Evolutionary conservation across 306 rosid genomes (phyloP), one percentile per base, ranked within the genome.

Genomic region (Corylus heterophylla): DNA sequence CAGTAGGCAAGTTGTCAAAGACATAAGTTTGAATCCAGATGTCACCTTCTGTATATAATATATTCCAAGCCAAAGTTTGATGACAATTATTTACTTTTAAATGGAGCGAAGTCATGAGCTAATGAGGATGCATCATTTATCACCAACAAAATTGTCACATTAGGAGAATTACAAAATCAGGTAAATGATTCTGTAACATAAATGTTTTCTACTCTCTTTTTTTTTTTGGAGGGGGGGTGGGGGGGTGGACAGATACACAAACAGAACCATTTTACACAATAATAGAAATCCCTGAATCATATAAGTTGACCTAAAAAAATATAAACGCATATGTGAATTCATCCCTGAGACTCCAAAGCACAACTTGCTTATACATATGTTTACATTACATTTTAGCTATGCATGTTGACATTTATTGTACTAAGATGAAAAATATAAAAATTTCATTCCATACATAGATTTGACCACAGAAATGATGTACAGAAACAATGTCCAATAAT

Each of bases 31-130:
- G 6, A 63, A 63, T 31, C 44, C 17, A 31, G n/a, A 0, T 6
- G 5, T 29, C 17, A 7, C 11, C 29, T 31, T 12, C 69, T 31
- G 45, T 63, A 31, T 18, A 31, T 6, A 13, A 63, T 63, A 12
- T 63, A 62, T 54, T 71, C 75, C 81, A 75, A 78, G 74, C 72
- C 47, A 63, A 8, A 63, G 42, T 63, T 35, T 35, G 45, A 63
- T 17, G 6, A 8, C 29, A 12, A 31, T 3, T 13, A 42, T 29
- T 16, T 6, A 35, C 31, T 1, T 62, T 35, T 14, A 13, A 63
- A 63, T 13, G 45, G 20, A 63, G 45, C 11, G 14, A 31, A 12
- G 69, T 25, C 20, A 35, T 63, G 69, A 12, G 20, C 44, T 31
- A 29, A 16, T 35, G 69, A 63, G 22, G 47, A 63, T 16, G 31